A percentile compares a stretch with the other conserved stretches of the same genome.
Conservation (phyloP, 345 rosid genomes). For the Gossypium turneri region DNA sequence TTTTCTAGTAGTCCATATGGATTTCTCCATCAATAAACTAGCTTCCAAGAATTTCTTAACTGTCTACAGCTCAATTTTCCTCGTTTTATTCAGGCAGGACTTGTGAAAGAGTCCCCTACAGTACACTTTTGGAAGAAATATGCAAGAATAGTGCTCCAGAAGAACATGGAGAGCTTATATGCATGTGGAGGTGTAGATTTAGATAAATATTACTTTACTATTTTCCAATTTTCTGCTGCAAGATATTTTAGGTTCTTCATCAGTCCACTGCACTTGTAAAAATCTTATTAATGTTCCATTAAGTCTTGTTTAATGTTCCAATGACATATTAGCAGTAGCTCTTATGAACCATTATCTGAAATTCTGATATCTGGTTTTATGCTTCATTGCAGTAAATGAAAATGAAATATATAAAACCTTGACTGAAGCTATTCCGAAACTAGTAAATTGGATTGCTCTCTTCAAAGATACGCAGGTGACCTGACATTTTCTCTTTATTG, state of each 20-base stretch:
- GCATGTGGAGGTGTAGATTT: conserved; percentile 81
- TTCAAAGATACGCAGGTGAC: conserved; percentile 70
- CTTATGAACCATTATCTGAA: conserved; percentile 3
- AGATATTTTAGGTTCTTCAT: conserved; percentile 6
- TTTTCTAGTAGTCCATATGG: background rate
- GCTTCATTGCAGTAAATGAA: conserved; percentile 59
- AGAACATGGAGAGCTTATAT: conserved; percentile 77
- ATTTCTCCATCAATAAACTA: conserved; percentile 5
- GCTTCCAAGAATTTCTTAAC: conserved; percentile 17
- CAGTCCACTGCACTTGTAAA: conserved; percentile 5
- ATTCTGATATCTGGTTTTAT: conserved; percentile 20
- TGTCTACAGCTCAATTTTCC: conserved; percentile 11
- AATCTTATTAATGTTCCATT: conserved; percentile 4
- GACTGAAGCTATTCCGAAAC: conserved; percentile 67
- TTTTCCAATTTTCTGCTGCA: conserved; percentile 11
- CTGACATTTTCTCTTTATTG: conserved; percentile 19
- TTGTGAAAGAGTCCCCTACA: conserved; percentile 58
- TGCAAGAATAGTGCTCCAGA: conserved; percentile 59
- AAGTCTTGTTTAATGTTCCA: conserved; percentile 2
- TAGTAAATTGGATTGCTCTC: conserved; percentile 61
- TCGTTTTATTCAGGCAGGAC: conserved; percentile 63
- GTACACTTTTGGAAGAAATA: conserved; percentile 58
- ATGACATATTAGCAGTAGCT: background rate
- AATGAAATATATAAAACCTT: conserved; percentile 59
- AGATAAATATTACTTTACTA: conserved; percentile 4